These are phyloP conservation scores for Avicennia marina DNA, from an alignment of 257 asterid species.

Conservation along the genomic window DNA sequence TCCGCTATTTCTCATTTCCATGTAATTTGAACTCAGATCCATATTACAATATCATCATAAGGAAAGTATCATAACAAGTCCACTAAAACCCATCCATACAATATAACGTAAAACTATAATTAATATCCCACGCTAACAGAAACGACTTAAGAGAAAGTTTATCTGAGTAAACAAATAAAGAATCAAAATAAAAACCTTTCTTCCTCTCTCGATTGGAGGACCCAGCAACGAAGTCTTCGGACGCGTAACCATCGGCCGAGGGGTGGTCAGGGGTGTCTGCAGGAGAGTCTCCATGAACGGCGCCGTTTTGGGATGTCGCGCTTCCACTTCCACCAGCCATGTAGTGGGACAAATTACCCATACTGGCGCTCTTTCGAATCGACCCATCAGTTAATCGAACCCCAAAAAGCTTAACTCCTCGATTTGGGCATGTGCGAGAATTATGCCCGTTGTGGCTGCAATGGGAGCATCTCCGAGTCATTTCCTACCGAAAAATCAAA, in stretches of 20 bases:
- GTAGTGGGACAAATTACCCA: conserved; percentile 95
- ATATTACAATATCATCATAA: neutral
- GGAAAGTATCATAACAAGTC: neutral
- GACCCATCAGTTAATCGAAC: conserved; percentile 97
- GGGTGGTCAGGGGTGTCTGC: conserved; percentile 88
- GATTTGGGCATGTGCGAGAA: conserved; percentile 94
- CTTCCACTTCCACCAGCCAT: conserved; percentile 49
- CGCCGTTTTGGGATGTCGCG: conserved; percentile 52
- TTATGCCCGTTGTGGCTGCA: conserved; percentile 99
- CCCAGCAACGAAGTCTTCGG: conserved; percentile 92
- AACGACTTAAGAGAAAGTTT: too few relatives aligned
- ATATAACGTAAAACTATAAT: neutral
- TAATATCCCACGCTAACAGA: too few relatives aligned
- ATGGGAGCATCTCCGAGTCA: conserved; percentile 99
- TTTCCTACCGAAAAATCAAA: conserved; percentile 16
- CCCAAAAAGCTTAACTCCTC: conserved; percentile 98
- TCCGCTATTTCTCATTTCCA: neutral
- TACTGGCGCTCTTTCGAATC: conserved; percentile 97
- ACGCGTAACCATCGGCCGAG: conserved; percentile 83
- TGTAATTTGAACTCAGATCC: too few relatives aligned
- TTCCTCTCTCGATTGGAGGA: conserved; percentile 92
- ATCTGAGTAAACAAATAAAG: neutral
- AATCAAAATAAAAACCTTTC: conserved; percentile 49
- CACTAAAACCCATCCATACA: neutral
- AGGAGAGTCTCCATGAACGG: conserved; percentile 63